phyloP scores from a whole-genome alignment of 140 eudicot species.

The Bidens hawaiensis region DNA sequence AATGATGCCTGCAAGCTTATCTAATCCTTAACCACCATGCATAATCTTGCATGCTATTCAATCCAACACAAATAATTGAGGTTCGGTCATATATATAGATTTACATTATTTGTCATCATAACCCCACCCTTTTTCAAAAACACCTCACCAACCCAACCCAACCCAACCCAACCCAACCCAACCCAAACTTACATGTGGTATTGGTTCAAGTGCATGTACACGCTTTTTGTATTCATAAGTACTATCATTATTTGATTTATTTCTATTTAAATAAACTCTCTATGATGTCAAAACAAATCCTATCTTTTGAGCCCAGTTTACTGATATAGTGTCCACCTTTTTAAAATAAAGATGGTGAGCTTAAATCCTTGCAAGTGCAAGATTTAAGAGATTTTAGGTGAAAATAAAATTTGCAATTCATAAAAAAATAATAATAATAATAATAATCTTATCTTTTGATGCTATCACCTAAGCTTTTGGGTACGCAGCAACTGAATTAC shows the following conservation, averaged over 20 bases:
- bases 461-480: constrained; percentile 5
- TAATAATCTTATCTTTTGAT: neutral
- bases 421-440: too few species aligned
- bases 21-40: constrained; percentile 23
- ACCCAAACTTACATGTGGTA: constrained; percentile 25
- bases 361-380: too few species aligned
- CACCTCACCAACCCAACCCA: constrained; percentile 25
- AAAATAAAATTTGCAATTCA: too few species aligned
- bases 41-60: constrained; percentile 20
- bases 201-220: constrained; percentile 33
- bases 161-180: constrained; percentile 18
- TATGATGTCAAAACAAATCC: constrained; percentile 14
- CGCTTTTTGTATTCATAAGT: constrained; percentile 12
- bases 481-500: neutral
- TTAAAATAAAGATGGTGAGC: too few species aligned
- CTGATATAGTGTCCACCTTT: too few species aligned
- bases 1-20: constrained; percentile 5
- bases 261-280: neutral
- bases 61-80: constrained; percentile 21
- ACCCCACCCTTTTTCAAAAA: constrained; percentile 21
- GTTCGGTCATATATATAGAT: constrained; percentile 7
- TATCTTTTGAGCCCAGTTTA: too few species aligned
- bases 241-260: neutral
- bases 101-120: constrained; percentile 26
- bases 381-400: too few species aligned